A percentile compares a stretch with the other conserved stretches of the same genome.
These are phyloP conservation scores for Eucalyptus lansdowneana DNA, from an alignment of 345 rosid species.

Conservation along the genomic window DNA sequence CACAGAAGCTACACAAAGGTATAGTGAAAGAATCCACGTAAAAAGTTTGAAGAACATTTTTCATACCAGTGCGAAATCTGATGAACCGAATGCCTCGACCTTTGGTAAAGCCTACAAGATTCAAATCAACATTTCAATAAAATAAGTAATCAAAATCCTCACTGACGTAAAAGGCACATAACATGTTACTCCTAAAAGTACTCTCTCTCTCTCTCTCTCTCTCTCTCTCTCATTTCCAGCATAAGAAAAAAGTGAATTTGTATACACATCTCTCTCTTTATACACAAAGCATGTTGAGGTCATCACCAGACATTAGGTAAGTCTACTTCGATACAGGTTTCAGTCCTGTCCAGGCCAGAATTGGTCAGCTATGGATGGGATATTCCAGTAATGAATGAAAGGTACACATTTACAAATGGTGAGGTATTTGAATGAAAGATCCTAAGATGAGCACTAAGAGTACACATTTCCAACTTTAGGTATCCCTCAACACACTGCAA, in stretches of 20 bases:
- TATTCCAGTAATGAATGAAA: background rate
- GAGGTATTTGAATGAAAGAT: background rate
- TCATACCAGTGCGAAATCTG: conserved; percentile 61
- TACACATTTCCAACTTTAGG: background rate
- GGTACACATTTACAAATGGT: background rate
- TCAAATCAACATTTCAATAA: background rate
- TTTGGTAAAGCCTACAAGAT: conserved; percentile 46
- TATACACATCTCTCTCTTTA: background rate
- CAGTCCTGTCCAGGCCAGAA: background rate
- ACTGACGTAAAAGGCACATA: background rate
- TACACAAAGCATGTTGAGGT: background rate
- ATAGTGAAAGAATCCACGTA: background rate
- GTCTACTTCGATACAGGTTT: background rate
- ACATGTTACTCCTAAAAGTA: too few relatives aligned
- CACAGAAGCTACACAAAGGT: background rate
- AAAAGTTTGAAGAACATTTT: background rate
- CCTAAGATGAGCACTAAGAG: background rate
- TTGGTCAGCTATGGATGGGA: background rate
- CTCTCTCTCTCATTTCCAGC: background rate
- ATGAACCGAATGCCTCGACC: conserved; percentile 62
- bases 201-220: background rate
- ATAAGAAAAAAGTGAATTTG: background rate
- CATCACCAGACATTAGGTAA: background rate
- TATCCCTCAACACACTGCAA: background rate
- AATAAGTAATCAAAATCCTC: background rate